Conservation (phyloP, 768 basidiomycete genomes). For the Pleurotus eryngii region DNA sequence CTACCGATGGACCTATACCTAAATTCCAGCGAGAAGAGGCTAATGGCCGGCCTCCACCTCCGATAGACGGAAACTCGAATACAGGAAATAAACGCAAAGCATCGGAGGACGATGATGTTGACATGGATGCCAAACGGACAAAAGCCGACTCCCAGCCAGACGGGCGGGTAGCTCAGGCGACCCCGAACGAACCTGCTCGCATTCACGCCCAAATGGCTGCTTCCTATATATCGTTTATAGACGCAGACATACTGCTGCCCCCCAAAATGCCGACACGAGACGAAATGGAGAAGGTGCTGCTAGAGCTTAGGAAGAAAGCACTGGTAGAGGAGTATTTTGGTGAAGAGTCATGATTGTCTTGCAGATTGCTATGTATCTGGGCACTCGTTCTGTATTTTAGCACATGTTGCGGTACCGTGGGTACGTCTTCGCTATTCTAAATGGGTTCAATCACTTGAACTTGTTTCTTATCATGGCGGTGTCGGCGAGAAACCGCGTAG, state of each 20-base stretch:
- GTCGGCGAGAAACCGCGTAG: too few relatives aligned
- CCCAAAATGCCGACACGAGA: constrained; percentile 72
- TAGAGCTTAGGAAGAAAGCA: constrained; percentile 76
- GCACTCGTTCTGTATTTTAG: too few relatives aligned
- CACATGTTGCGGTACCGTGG: too few relatives aligned
- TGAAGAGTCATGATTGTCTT: constrained; percentile 15
- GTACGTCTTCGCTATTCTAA: too few relatives aligned
- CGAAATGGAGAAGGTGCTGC: constrained; percentile 76
- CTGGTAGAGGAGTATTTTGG: constrained; percentile 75
- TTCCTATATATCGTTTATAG: constrained; percentile 71
- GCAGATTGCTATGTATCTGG: too few relatives aligned
- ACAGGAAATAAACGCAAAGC: constrained; percentile 52
- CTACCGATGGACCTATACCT: constrained; percentile 49
- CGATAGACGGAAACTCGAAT: constrained; percentile 19
- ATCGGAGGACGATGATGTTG: constrained; percentile 37
- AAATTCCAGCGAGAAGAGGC: constrained; percentile 41
- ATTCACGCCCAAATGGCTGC: constrained; percentile 58
- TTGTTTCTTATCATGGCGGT: too few relatives aligned
- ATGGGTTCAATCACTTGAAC: too few relatives aligned
- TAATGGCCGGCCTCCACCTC: constrained; percentile 14
- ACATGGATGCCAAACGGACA: constrained; percentile 33
- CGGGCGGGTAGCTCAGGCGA: constrained; percentile 18
- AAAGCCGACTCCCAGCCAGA: constrained; percentile 24
- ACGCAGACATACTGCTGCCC: constrained; percentile 65
- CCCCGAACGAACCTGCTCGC: constrained; percentile 25